phyloP scores from a whole-genome alignment of 768 basidiomycete genomes.

The Pisolithus sp. region DNA sequence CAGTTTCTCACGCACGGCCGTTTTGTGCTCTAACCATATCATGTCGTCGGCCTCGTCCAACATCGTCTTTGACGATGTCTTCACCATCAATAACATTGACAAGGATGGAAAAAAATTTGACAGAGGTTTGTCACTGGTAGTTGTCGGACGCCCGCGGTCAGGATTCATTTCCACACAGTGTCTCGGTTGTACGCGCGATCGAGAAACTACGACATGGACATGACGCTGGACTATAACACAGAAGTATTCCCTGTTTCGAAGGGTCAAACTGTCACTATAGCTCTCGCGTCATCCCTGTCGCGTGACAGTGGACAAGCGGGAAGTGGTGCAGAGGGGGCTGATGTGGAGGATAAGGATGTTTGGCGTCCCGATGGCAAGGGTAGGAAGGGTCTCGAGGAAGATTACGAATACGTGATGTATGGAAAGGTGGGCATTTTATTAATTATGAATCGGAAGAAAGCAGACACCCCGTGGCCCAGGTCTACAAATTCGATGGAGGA shows the following conservation, averaged over 20 bases:
- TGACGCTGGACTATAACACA: slow-evolving; percentile 90
- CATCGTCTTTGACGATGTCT: slow-evolving; percentile 91
- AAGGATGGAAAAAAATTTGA: slow-evolving; percentile 97
- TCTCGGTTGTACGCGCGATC: slow-evolving; percentile 87
- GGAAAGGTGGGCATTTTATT: slow-evolving; percentile 62
- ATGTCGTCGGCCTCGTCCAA: slow-evolving; percentile 60
- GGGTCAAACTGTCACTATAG: slow-evolving; percentile 74
- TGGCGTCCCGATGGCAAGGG: slow-evolving; percentile 87
- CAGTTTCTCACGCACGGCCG: too few relatives aligned
- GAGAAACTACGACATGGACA: slow-evolving; percentile 85
- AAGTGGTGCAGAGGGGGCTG: slow-evolving; percentile 42
- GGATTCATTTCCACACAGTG: slow-evolving; percentile 43
- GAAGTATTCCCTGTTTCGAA: slow-evolving; percentile 76
- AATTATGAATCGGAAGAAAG: neutral
- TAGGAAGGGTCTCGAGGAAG: slow-evolving; percentile 77
- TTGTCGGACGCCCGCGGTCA: slow-evolving; percentile 2
- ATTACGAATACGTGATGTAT: slow-evolving; percentile 99
- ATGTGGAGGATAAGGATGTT: slow-evolving; percentile 65
- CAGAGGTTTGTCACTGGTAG: slow-evolving; percentile 54
- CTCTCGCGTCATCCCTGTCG: slow-evolving; percentile 75
- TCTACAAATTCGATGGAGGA: slow-evolving; percentile 94
- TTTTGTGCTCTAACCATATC: neutral
- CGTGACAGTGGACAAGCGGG: slow-evolving; percentile 41
- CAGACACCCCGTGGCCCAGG: slow-evolving; percentile 38
- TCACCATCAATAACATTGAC: slow-evolving; percentile 78